Conservation (phyloP, 495 filamentous ascomycete species). For the Lentithecium fluviatile region DNA sequence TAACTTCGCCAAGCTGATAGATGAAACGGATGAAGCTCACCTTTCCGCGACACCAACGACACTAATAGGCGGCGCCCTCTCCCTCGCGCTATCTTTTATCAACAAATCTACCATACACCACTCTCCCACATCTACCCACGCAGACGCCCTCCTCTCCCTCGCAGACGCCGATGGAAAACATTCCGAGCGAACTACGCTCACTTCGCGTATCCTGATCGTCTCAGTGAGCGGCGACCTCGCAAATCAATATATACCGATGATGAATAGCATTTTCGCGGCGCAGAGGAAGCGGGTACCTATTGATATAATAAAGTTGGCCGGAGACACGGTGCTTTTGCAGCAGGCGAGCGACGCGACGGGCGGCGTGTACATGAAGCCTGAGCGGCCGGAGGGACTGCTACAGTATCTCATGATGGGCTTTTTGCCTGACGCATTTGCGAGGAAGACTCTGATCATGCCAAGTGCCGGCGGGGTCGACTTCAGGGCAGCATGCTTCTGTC, state of each 20-base stretch:
- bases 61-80: slow-evolving; percentile 87
- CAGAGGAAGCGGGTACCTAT: slow-evolving; percentile 82
- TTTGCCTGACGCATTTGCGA: slow-evolving; percentile 68
- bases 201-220: slow-evolving; percentile 72
- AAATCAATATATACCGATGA: slow-evolving; percentile 92
- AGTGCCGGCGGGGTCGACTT: slow-evolving; percentile 91
- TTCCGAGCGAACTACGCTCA: slow-evolving; percentile 44
- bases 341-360: slow-evolving; percentile 88
- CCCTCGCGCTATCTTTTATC: slow-evolving; percentile 84
- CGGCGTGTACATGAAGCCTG: slow-evolving; percentile 78
- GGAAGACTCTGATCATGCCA: slow-evolving; percentile 67
- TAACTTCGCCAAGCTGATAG: slow-evolving; percentile 68
- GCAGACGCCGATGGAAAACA: slow-evolving; percentile 39
- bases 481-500: slow-evolving; percentile 94
- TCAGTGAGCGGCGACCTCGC: slow-evolving; percentile 80
- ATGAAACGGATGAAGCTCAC: slow-evolving; percentile 58
- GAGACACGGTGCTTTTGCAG: slow-evolving; percentile 87
- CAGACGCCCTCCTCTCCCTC: slow-evolving; percentile 34
- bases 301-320: slow-evolving; percentile 82
- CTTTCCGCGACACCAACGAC: slow-evolving; percentile 65
- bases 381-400: slow-evolving; percentile 66
- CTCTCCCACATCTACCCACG: slow-evolving; percentile 32
- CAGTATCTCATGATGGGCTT: slow-evolving; percentile 97
- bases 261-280: slow-evolving; percentile 96
- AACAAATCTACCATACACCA: slow-evolving; percentile 56